Evolutionary conservation across 441 rosid genomes (phyloP), one percentile per base, ranked within the genome.

Genomic region (Sinapis alba): DNA sequence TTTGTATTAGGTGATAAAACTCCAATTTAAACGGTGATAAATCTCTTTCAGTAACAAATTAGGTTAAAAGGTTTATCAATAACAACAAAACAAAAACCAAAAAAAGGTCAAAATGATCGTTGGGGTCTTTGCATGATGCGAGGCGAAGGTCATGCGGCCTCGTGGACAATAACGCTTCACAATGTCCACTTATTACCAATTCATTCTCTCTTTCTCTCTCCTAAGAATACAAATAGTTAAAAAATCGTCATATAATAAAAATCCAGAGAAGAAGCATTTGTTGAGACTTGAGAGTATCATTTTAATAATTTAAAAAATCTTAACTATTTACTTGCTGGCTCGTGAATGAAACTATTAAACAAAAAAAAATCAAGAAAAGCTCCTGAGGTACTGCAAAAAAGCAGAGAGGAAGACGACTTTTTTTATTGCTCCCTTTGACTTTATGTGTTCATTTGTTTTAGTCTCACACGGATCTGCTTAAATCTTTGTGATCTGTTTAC

Each of bases 91-190:
- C n/a, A n/a, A n/a, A n/a, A n/a, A n/a, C n/a, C n/a, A 27, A 0
- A 47, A 18, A 57, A 23, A 83, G 80, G 85, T 83, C 85, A 80
- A 77, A 66, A 54, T 12, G 65, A 36, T 79, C 24, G 63, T 71
- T 74, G 57, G 78, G 80, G 80, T 81, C 78, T 57, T 64, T 19
- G 75, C 79, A 74, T 75, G 80, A 77, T 76, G 66, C 78, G 41
- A 74, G 78, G 71, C 74, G 71, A 47, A 71, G 74, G 80, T 68
- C 75, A 68, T 80, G 78, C 77, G 36, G 68, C 80, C 77, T 76
- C 58, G 76, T 80, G 77, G 80, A 51, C 58, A 80, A 80, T 77
- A 75, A 65, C 69, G 78, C 56, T 59, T 75, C 72, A 70, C 79
- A 79, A 36, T 74, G 72, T 36, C 79, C 75, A 74, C 68, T 70